phyloP scores from a whole-genome alignment of 2,329 filamentous ascomycete species.

The Colletotrichum tofieldiae region DNA sequence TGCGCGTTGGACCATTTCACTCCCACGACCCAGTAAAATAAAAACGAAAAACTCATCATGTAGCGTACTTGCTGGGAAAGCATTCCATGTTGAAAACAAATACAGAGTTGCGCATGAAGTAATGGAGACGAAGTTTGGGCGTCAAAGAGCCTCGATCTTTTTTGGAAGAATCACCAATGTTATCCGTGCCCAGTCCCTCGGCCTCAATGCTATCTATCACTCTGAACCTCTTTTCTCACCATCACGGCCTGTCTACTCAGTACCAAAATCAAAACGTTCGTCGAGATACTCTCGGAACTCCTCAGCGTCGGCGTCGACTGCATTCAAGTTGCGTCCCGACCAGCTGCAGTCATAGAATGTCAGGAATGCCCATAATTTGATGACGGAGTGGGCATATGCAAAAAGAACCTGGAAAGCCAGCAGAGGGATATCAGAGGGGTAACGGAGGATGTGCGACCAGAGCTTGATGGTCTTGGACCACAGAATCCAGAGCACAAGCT shows the following conservation, averaged over 20 bases:
- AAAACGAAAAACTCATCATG: too few relatives aligned
- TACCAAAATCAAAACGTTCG: not conserved
- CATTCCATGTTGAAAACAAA: too few relatives aligned
- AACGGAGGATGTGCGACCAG: constrained; percentile 63
- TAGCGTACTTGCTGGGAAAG: too few relatives aligned
- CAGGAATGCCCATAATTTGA: constrained; percentile 70
- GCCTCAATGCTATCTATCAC: not conserved
- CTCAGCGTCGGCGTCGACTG: constrained; percentile 41
- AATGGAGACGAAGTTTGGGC: too few relatives aligned
- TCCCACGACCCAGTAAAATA: too few relatives aligned
- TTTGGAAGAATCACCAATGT: too few relatives aligned
- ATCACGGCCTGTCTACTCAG: not conserved
- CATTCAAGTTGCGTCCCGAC: constrained; percentile 56
- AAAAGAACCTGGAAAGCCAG: constrained; percentile 68
- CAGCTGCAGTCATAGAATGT: constrained; percentile 66
- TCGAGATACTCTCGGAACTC: not conserved
- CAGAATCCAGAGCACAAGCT: constrained; percentile 63
- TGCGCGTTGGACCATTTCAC: too few relatives aligned
- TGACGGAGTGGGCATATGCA: constrained; percentile 69
- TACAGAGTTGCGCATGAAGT: too few relatives aligned
- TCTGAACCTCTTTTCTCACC: not conserved
- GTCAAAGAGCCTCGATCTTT: too few relatives aligned
- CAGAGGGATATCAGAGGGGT: constrained; percentile 67
- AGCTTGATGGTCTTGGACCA: constrained; percentile 72
- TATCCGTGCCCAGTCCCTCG: not conserved